These are phyloP conservation scores for Aschersonia sp. DNA, from an alignment of 2,329 filamentous ascomycete species.

Conservation along the genomic window DNA sequence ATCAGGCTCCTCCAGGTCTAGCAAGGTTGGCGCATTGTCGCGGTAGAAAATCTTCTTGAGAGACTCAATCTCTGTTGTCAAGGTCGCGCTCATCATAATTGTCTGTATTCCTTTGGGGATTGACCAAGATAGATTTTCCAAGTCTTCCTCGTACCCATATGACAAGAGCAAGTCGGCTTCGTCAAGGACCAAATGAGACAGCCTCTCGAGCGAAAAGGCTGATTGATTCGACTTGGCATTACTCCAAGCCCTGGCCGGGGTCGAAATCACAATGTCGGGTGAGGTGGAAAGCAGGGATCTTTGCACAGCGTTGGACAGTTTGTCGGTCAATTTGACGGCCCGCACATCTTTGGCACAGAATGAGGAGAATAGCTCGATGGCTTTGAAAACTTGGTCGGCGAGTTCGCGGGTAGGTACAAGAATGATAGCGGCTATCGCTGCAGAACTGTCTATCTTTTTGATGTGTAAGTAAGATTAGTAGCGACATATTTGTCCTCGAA, in stretches of 20 bases:
- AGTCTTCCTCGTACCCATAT: slow-evolving; percentile 86
- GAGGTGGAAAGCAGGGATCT: slow-evolving; percentile 70
- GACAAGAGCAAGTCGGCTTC: slow-evolving; percentile 88
- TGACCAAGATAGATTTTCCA: slow-evolving; percentile 62
- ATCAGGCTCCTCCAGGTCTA: slow-evolving; percentile 75
- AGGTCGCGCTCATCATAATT: slow-evolving; percentile 83
- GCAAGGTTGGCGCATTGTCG: slow-evolving; percentile 47
- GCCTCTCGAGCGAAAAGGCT: slow-evolving; percentile 52
- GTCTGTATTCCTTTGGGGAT: slow-evolving; percentile 80
- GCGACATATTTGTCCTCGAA: background rate
- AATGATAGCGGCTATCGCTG: slow-evolving; percentile 61
- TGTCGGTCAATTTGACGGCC: slow-evolving; percentile 76
- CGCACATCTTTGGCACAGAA: slow-evolving; percentile 79
- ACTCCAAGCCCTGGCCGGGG: slow-evolving; percentile 68
- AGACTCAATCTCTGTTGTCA: slow-evolving; percentile 75
- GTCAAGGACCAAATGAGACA: slow-evolving; percentile 75
- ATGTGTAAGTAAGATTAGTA: slow-evolving; percentile 2
- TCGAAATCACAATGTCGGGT: slow-evolving; percentile 83
- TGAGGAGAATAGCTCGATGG: slow-evolving; percentile 58
- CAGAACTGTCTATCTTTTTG: slow-evolving; percentile 30
- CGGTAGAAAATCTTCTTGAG: slow-evolving; percentile 76
- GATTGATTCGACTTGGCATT: slow-evolving; percentile 54
- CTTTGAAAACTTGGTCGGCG: slow-evolving; percentile 76
- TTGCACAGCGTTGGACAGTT: slow-evolving; percentile 79
- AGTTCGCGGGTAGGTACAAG: slow-evolving; percentile 91